Evolutionary conservation across 768 basidiomycete genomes (phyloP), one percentile per base, ranked within the genome.

Genomic region (Tephrocybe sp.): DNA sequence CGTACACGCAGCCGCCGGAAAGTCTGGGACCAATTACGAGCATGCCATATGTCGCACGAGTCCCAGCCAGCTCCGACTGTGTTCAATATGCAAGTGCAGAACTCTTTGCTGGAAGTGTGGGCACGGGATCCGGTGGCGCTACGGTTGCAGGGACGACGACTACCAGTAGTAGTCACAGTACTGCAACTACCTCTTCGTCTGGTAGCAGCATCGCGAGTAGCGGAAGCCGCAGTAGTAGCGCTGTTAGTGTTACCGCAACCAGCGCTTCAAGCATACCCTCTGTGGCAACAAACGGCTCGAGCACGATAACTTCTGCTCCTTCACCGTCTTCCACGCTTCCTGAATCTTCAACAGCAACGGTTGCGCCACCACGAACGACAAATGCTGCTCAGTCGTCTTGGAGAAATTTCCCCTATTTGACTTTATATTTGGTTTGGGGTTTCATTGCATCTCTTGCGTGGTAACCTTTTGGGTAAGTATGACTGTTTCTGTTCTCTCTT

Each of bases 1-100:
- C 74, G 11, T 75, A 74, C 54, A 60, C 57, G 8, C 72, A 75
- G 54, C 72, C 73, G 5, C 64, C 67, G 0, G 71, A 71, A 51
- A 58, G 58, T 15, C 61, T 70, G 9, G 73, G 73, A 15, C 42
- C 51, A 4, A 73, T 75, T 44, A 56, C 54, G n/a, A 62, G 58
- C 43, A 60, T 74, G 39, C 74, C 74, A 8, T 75, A 74, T 55
- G 52, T 62, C 15, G 61, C 73, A 8, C 55, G 59, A 19, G 65
- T 72, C 5, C 73, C 73, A 2, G 58, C 66, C 9, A 69, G 67
- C 24, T 70, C 67, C 31, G 68, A 68, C 44, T 76, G 75, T 58
- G 49, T 56, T 27, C 43, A 50, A n/a, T 66, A 59, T 37, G 51
- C 55, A 18, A 70, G 68, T 46, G 48, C 67, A 9, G 49, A 40